Evolutionary conservation across 208 protist genomes (phyloP).

Genomic region (Acanthamoeba lugdunensis): DNA sequence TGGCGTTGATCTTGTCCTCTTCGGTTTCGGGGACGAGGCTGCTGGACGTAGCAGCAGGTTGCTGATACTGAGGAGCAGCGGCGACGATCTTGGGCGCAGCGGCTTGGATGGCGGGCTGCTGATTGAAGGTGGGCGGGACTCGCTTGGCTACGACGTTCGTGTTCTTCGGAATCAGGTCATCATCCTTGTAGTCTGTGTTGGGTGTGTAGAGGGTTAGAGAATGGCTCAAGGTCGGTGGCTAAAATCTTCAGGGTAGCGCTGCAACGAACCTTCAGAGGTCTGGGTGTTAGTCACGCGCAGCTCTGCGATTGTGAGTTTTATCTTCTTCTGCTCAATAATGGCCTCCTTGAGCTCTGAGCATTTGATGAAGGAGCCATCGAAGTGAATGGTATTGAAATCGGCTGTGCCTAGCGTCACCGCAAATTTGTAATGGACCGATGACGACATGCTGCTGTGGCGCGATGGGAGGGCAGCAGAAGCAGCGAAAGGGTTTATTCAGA

Average conservation of each 20-base stretch:
- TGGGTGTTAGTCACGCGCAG: conserved; percentile 80
- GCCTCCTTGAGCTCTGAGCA: conserved; percentile 81
- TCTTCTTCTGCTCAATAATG: conserved; percentile 82
- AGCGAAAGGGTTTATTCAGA: not conserved
- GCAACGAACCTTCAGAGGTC: conserved; percentile 74
- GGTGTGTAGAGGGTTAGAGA: not conserved
- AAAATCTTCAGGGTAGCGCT: not conserved
- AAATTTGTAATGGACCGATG: conserved; percentile 76
- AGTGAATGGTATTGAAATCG: conserved; percentile 78
- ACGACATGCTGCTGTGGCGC: not conserved
- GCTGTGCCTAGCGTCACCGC: conserved; percentile 50
- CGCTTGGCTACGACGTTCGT: conserved; percentile 82
- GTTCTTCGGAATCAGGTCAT: conserved; percentile 83
- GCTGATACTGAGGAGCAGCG: not conserved
- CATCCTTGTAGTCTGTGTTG: conserved; percentile 36
- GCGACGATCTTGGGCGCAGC: not conserved
- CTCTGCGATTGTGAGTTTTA: conserved; percentile 79
- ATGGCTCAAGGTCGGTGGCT: not conserved
- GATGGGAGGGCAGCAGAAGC: not conserved
- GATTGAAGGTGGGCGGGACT: conserved; percentile 72
- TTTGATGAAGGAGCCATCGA: conserved; percentile 82
- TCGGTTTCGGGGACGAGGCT: not conserved
- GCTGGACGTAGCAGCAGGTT: not conserved
- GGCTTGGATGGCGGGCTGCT: not conserved
- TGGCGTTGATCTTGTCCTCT: not conserved